phyloP scores from a whole-genome alignment of 768 basidiomycete species.

The Termitomyces sp. region DNA sequence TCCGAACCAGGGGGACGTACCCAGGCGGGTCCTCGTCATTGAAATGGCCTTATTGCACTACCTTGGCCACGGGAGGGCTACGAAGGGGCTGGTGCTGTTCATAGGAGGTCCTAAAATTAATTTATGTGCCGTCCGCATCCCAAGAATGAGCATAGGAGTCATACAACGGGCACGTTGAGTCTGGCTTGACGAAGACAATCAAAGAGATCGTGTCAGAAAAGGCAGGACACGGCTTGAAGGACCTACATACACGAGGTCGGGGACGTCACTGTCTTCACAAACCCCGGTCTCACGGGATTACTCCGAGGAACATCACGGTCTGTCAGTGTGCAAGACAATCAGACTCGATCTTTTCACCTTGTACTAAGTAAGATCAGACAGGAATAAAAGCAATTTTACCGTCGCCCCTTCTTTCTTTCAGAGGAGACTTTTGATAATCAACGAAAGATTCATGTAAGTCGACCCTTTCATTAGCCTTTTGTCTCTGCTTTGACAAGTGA shows the following conservation, averaged over 20 bases:
- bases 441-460: not conserved
- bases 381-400: not conserved
- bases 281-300: conserved; percentile 3
- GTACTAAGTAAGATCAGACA: not conserved
- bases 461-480: not conserved
- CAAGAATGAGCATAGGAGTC: not conserved
- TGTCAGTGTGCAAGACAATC: not conserved
- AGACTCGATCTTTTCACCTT: not conserved
- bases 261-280: not conserved
- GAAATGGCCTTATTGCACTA: not conserved
- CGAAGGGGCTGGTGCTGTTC: not conserved
- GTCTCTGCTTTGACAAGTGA: not conserved
- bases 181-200: not conserved
- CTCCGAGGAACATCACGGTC: conserved; percentile 4
- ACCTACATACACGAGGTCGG: conserved; percentile 8
- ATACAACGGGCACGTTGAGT: not conserved
- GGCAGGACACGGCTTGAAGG: not conserved
- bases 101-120: not conserved
- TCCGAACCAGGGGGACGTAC: not conserved
- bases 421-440: not conserved
- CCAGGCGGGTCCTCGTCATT: not conserved
- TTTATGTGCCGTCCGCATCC: not conserved
- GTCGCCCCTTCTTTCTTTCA: not conserved
- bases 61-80: not conserved
- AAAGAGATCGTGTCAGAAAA: conserved; percentile 2